Evolutionary conservation across 169 alveolate species (phyloP), one percentile per base, ranked within the genome.

Genomic region (Plasmodium yoelii): DNA sequence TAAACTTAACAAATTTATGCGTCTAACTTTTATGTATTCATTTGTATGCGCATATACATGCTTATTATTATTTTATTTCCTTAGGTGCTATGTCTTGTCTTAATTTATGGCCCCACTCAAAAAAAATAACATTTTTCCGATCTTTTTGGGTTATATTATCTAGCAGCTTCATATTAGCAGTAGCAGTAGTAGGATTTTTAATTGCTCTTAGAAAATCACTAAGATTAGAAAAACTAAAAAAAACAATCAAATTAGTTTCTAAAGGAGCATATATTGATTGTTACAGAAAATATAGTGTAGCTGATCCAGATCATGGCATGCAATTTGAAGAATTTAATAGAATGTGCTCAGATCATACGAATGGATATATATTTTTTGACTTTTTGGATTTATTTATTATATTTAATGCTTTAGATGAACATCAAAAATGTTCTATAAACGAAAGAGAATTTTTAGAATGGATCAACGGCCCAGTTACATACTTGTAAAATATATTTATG

Each of bases 281-380:
- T 42, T 96, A 95, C 90, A 87, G 97, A 68, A 95, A 95, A 72
- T 96, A 96, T 65, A 97, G 98, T 28, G 89, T 93, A 67, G 95
- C 96, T 10, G 98, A 96, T 87, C 98, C 97, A 13, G 97, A 93
- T 46, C 96, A 96, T 57, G 98, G 98, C 55, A 95, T 96, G 98
- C 98, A 96, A 88, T 94, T 96, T 73, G 93, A 96, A 90, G 98
- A 96, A 87, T 96, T 96, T 77, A 96, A 96, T 73, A 80, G 98
- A 46, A 94, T 96, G 93, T 94, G 97, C 67, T 96, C 98, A 3
- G 98, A 96, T 77, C 95, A 92, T 82, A 95, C 98, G 2, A 93
- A 94, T 28, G 98, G 98, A 34, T 87, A 94, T 53, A 93, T 94
- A 56, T 97, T 95, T 73, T 96, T 95, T 90, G 97, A 94, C 87